Evolutionary conservation across 163 green algal species (phyloP).

Genomic region (Scenedesmus sp.): DNA sequence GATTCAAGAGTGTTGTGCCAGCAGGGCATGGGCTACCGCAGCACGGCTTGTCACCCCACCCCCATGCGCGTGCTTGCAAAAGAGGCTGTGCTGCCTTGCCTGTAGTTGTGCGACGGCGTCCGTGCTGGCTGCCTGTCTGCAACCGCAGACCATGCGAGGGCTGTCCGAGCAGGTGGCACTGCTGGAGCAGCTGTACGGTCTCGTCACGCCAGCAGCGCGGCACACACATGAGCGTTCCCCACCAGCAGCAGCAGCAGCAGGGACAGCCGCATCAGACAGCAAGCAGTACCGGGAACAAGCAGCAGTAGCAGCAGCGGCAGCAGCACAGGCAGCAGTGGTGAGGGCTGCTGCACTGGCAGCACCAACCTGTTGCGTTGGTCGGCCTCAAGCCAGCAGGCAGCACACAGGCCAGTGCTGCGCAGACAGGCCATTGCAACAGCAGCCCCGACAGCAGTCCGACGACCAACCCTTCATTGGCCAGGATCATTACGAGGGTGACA

Average conservation of each 20-base stretch:
- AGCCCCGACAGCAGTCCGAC: neutral
- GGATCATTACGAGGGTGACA: neutral
- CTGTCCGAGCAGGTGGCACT: neutral
- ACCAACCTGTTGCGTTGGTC: neutral
- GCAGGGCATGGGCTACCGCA: too few species aligned
- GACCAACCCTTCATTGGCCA: neutral
- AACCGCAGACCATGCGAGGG: neutral
- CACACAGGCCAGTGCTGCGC: neutral
- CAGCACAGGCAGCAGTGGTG: neutral
- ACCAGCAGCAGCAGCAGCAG: too few species aligned
- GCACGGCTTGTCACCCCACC: too few species aligned
- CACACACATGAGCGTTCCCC: too few species aligned
- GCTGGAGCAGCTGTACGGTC: neutral
- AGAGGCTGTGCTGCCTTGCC: too few species aligned
- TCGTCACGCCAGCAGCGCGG: neutral
- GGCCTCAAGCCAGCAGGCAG: neutral
- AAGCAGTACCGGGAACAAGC: neutral
- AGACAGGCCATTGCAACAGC: neutral
- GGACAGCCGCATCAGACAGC: neutral
- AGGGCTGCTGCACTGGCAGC: neutral
- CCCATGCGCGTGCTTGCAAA: too few species aligned
- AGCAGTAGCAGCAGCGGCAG: slow-evolving; percentile 1
- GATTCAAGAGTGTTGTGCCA: too few species aligned
- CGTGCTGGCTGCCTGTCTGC: neutral
- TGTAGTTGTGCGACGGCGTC: too few species aligned